Percentiles rank a stretch among this genome's conserved stretches.
These are phyloP conservation scores for Tetrahymena elliotti DNA, from an alignment of 73 alveolate species.

Conservation along the genomic window DNA sequence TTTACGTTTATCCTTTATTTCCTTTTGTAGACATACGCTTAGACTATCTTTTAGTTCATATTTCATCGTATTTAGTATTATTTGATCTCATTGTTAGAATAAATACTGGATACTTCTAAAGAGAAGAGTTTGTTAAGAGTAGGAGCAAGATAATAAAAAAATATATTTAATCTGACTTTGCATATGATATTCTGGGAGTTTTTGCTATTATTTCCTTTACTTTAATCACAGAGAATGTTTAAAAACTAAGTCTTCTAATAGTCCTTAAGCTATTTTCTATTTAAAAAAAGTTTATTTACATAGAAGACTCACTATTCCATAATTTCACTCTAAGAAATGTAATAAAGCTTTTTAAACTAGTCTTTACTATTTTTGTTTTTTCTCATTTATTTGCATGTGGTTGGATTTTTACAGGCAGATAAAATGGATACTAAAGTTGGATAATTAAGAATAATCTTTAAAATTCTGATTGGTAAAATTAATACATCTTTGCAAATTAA, in stretches of 20 bases:
- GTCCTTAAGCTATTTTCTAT: not conserved
- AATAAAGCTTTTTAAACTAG: not conserved
- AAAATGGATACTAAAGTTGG: not conserved
- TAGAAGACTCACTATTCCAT: not conserved
- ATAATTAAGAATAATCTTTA: not conserved
- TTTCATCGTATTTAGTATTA: not conserved
- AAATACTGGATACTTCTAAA: not conserved
- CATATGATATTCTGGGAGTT: not conserved
- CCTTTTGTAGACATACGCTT: not conserved
- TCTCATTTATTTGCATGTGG: not conserved
- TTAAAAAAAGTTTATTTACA: not conserved
- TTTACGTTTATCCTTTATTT: not conserved
- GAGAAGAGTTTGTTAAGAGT: not conserved
- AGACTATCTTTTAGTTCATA: not conserved
- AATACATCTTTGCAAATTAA: not conserved
- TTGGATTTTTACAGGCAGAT: not conserved
- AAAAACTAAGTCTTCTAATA: not conserved
- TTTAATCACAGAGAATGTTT: not conserved
- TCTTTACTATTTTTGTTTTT: not conserved
- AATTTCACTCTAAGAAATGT: not conserved
- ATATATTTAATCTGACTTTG: not conserved
- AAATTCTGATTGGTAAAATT: not conserved
- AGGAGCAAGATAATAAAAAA: not conserved
- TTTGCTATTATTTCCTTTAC: not conserved
- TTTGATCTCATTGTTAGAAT: not conserved